A percentile compares a stretch with the other conserved stretches of the same genome.
Conservation (phyloP, 805 yeast species). For the Metschnikowia matae region DNA sequence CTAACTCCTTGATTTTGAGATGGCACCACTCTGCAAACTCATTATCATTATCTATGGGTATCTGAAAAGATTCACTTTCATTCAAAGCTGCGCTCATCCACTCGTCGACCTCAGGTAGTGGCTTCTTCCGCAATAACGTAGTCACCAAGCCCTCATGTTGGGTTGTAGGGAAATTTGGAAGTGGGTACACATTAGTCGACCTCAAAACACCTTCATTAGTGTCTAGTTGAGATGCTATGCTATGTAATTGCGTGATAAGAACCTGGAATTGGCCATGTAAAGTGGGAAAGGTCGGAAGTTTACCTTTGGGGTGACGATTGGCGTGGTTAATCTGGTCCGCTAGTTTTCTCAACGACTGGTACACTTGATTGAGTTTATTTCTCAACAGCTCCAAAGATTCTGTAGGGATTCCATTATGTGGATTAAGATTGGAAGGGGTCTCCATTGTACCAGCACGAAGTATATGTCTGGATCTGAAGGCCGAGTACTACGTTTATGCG, state of each 20-base stretch:
- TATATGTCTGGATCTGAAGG: background rate
- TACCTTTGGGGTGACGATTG: slow-evolving; percentile 34
- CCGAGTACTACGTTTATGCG: background rate
- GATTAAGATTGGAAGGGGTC: slow-evolving; percentile 28
- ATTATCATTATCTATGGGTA: slow-evolving; percentile 44
- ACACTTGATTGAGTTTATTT: slow-evolving; percentile 40
- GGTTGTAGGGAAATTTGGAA: slow-evolving; percentile 78
- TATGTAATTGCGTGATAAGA: slow-evolving; percentile 72
- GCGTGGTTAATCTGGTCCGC: slow-evolving; percentile 36
- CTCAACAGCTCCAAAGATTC: slow-evolving; percentile 40
- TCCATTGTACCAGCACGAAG: slow-evolving; percentile 3
- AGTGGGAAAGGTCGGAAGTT: slow-evolving; percentile 50
- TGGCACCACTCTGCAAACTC: slow-evolving; percentile 69
- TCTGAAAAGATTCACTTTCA: slow-evolving; percentile 19
- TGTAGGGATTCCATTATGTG: slow-evolving; percentile 28
- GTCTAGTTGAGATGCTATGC: slow-evolving; percentile 68
- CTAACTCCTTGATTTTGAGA: slow-evolving; percentile 47
- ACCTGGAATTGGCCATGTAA: slow-evolving; percentile 83
- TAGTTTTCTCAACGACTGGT: slow-evolving; percentile 35
- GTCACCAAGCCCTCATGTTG: slow-evolving; percentile 80
- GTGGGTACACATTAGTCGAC: slow-evolving; percentile 75
- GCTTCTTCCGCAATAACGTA: slow-evolving; percentile 81
- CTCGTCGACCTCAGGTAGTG: slow-evolving; percentile 82
- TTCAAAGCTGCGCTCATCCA: slow-evolving; percentile 55
- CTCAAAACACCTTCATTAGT: slow-evolving; percentile 55